Evolutionary conservation across 176 grass and related monocot species (phyloP), one percentile per base, ranked within the genome.

Genomic region (Elaeis guineensis): DNA sequence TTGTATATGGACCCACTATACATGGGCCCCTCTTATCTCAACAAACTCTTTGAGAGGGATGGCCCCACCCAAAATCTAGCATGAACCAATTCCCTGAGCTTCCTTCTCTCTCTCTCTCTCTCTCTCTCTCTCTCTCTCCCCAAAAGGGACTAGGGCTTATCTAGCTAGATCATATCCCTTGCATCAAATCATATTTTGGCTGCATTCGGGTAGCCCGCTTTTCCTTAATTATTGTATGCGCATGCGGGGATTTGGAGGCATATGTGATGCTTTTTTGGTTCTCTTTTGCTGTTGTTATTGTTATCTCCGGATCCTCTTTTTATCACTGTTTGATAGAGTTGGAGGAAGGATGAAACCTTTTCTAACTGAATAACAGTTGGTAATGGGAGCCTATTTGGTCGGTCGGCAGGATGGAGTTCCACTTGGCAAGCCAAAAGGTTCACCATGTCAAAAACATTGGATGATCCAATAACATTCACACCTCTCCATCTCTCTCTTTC

Each of bases 121-220:
- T 18, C 26, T 3, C 21, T 4, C 21, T 1, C 19, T 3, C 19
- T 11, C 12, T 15, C 19, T 14, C 22, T 35, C 26, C 9, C 26
- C 25, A 35, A 19, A 61, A 61, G 6, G 17, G 16, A 6, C 1
- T 2, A 3, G 24, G 25, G 58, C 25, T 61, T 61, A 61, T 61
- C 58, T 61, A 21, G 8, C 5, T 39, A 61, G 25, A 24, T 61
- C 17, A 61, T 35, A 61, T 35, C 16, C 26, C 17, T n/a, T 61
- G 7, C 26, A 61, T 61, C 58, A 35, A 61, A 61, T 61, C 58
- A 61, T 17, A 61, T 19, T 30, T 61, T 19, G 6, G 4, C 19
- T 56, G 54, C 54, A 56, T 56, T 3, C 9, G 54, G 21, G 18
- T 17, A n/a, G 17, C 17, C 58, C 3, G 4, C 7, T 59, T 59